These are phyloP conservation scores for Carpinus viminea DNA, from an alignment of 306 rosid genomes.

Conservation along the genomic window DNA sequence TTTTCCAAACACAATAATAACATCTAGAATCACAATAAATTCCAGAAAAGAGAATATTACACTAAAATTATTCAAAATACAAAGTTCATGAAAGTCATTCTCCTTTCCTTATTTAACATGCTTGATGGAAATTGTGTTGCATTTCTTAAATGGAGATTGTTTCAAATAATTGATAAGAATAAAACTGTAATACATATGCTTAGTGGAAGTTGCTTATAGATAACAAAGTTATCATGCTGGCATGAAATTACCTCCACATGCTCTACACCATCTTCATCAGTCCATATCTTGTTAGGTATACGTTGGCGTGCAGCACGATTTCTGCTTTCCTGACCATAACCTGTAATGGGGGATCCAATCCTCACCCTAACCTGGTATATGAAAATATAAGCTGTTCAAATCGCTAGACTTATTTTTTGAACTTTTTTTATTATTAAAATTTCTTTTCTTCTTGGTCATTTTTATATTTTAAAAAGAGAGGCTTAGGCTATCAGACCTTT, in stretches of 20 bases:
- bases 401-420: not conserved
- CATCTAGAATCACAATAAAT: not conserved
- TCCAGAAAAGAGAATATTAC: not conserved
- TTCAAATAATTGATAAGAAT: not conserved
- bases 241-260: slow-evolving; percentile 73
- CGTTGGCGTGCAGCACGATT: slow-evolving; percentile 99
- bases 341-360: slow-evolving; percentile 94
- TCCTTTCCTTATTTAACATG: not conserved
- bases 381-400: not conserved
- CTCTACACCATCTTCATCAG: slow-evolving; percentile 88
- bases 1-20: not conserved
- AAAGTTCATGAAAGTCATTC: not conserved
- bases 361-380: slow-evolving; percentile 67
- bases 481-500: not conserved
- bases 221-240: not conserved
- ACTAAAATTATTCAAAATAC: not conserved
- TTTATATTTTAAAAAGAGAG: not conserved
- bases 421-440: slow-evolving; percentile 11
- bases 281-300: slow-evolving; percentile 79
- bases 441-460: not conserved
- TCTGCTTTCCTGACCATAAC: slow-evolving; percentile 97
- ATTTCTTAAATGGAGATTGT: not conserved
- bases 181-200: not conserved
- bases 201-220: slow-evolving; percentile 2
- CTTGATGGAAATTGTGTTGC: not conserved